A percentile compares a stretch with the other conserved stretches of the same genome.
phyloP scores from a whole-genome alignment of 495 filamentous ascomycete species.

The Melanomma pulvis-pyrius region DNA sequence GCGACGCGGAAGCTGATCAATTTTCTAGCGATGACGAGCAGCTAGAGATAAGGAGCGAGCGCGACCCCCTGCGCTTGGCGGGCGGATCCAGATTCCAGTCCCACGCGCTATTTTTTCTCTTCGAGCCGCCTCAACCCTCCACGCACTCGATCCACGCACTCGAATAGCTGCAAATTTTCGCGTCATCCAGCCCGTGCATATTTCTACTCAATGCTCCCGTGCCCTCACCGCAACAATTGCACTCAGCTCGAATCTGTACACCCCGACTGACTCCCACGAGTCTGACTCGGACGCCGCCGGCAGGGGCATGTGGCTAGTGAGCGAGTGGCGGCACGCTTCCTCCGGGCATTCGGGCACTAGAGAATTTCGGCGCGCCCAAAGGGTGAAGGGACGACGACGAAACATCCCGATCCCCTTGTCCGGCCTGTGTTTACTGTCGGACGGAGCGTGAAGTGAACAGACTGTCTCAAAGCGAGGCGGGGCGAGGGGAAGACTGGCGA shows the following conservation, averaged over 20 bases:
- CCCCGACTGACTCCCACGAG: not conserved
- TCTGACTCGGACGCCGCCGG: slow-evolving; percentile 12
- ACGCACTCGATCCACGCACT: not conserved
- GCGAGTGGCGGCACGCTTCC: not conserved
- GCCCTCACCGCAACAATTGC: slow-evolving; percentile 8
- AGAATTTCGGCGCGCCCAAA: not conserved
- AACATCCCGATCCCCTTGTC: not conserved
- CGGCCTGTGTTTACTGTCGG: not conserved
- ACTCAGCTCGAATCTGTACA: not conserved
- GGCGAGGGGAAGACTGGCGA: too few relatives aligned
- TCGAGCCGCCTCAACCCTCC: not conserved
- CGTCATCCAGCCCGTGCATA: slow-evolving; percentile 7
- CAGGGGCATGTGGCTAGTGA: slow-evolving; percentile 5
- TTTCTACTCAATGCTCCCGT: not conserved
- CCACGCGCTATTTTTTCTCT: slow-evolving; percentile 23
- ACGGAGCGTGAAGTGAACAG: not conserved
- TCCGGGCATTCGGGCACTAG: slow-evolving; percentile 12
- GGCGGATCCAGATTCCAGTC: too few relatives aligned
- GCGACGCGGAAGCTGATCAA: not conserved
- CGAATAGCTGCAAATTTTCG: slow-evolving; percentile 5
- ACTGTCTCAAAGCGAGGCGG: too few relatives aligned
- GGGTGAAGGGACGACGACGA: slow-evolving; percentile 1
- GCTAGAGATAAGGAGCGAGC: not conserved
- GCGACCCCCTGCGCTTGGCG: not conserved
- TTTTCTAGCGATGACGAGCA: slow-evolving; percentile 27